These are phyloP conservation scores for Verticillium klebahnii DNA, from an alignment of 2,329 filamentous ascomycete genomes.

Conservation along the genomic window DNA sequence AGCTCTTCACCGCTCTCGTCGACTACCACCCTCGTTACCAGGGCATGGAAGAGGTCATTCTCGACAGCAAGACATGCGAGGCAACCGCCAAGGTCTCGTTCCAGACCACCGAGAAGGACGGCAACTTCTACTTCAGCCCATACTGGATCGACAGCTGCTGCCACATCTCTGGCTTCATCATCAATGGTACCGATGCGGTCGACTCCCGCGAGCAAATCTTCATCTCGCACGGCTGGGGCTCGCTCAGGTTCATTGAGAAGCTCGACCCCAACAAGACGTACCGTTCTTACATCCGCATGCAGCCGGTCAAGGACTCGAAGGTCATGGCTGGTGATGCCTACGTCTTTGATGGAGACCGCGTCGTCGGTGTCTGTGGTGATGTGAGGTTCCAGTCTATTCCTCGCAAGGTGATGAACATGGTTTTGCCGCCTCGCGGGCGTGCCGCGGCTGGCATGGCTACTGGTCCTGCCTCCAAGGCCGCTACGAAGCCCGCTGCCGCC, in stretches of 20 bases:
- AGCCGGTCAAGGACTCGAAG: slow-evolving; percentile 44
- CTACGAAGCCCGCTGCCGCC: slow-evolving; percentile 1
- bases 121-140: slow-evolving; percentile 51
- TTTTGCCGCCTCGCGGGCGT: slow-evolving; percentile 57
- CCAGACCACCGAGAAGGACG: slow-evolving; percentile 41
- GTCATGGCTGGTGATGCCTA: slow-evolving; percentile 51
- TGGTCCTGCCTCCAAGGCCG: not conserved
- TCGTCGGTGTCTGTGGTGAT: slow-evolving; percentile 46
- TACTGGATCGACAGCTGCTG: slow-evolving; percentile 57
- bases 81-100: slow-evolving; percentile 38
- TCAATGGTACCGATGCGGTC: slow-evolving; percentile 53
- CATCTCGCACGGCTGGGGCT: slow-evolving; percentile 57
- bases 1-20: slow-evolving; percentile 55
- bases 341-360: slow-evolving; percentile 46
- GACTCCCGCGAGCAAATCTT: slow-evolving; percentile 51
- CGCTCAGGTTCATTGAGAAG: slow-evolving; percentile 44
- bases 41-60: slow-evolving; percentile 55
- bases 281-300: slow-evolving; percentile 54
- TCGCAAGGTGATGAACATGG: slow-evolving; percentile 60
- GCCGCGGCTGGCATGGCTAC: slow-evolving; percentile 7
- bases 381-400: slow-evolving; percentile 65
- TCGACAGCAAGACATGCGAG: slow-evolving; percentile 41
- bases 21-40: slow-evolving; percentile 50
- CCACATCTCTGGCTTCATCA: slow-evolving; percentile 57
- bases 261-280: slow-evolving; percentile 42